Conservation (phyloP, 805 yeast genomes). For the Wickerhamomyces pijperi region DNA sequence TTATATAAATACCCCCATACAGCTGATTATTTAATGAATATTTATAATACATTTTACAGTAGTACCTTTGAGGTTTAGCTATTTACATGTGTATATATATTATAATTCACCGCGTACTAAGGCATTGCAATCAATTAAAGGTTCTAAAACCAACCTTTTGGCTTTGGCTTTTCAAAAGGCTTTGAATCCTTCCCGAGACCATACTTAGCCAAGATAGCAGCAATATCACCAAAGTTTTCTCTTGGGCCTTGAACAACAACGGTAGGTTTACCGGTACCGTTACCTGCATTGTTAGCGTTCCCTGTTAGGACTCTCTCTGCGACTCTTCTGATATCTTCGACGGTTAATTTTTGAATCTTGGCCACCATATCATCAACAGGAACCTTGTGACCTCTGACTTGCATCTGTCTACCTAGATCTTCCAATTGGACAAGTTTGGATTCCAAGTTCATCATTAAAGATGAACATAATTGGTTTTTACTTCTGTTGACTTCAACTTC, state of each 20-base stretch:
- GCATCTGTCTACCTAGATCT: slow-evolving; percentile 92
- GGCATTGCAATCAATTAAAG: too few relatives aligned
- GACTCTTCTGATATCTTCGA: slow-evolving; percentile 57
- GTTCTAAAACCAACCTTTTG: slow-evolving; percentile 21
- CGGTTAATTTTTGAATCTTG: slow-evolving; percentile 58
- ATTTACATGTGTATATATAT: neutral
- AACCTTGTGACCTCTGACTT: slow-evolving; percentile 65
- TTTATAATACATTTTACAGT: too few relatives aligned
- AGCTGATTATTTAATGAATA: too few relatives aligned
- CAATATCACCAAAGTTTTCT: slow-evolving; percentile 77
- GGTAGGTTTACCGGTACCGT: slow-evolving; percentile 63
- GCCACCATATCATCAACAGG: slow-evolving; percentile 73
- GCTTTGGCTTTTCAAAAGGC: slow-evolving; percentile 1
- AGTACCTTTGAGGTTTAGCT: too few relatives aligned
- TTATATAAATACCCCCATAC: neutral
- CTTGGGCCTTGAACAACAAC: slow-evolving; percentile 84
- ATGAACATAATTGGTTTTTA: slow-evolving; percentile 81
- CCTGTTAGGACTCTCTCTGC: slow-evolving; percentile 72
- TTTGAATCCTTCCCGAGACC: slow-evolving; percentile 35
- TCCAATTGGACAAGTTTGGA: slow-evolving; percentile 89
- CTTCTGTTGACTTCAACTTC: slow-evolving; percentile 76
- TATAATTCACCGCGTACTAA: too few relatives aligned
- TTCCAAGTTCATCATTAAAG: slow-evolving; percentile 86
- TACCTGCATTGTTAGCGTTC: slow-evolving; percentile 31
- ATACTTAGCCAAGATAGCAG: slow-evolving; percentile 47